Evolutionary conservation across 257 asterid genomes (phyloP).

Genomic region (Solanum phureja): DNA sequence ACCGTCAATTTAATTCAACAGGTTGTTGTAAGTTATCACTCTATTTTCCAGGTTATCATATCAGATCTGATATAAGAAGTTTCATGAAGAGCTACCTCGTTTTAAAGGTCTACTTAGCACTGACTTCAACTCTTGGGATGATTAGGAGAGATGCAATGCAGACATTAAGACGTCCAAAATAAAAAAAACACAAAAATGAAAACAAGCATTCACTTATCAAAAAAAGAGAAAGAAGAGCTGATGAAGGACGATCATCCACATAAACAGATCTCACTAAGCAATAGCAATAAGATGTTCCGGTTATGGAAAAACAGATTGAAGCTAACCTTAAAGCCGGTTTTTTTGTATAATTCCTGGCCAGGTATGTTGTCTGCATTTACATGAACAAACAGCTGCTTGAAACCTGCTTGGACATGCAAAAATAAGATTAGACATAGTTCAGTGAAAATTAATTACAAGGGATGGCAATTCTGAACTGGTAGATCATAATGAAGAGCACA

Average conservation of each 20-base stretch:
- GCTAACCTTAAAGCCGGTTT: slow-evolving; percentile 67
- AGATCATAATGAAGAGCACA: not conserved
- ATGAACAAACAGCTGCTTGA: slow-evolving; percentile 73
- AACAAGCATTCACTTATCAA: not conserved
- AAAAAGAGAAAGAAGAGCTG: not conserved
- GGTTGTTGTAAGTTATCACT: not conserved
- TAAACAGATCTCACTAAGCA: not conserved
- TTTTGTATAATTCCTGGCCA: slow-evolving; percentile 69
- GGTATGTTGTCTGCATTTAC: slow-evolving; percentile 66
- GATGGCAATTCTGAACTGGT: not conserved
- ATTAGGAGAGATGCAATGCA: not conserved
- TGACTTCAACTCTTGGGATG: not conserved
- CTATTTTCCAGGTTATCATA: not conserved
- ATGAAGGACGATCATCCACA: not conserved
- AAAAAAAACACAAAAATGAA: not conserved
- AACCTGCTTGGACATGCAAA: slow-evolving; percentile 38
- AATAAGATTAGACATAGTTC: not conserved
- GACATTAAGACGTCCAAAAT: not conserved
- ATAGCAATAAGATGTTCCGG: not conserved
- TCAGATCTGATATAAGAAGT: not conserved
- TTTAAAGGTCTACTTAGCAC: not conserved
- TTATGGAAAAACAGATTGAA: not conserved
- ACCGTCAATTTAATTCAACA: not conserved
- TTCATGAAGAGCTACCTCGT: not conserved
- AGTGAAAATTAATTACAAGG: not conserved